phyloP scores from a whole-genome alignment of 768 basidiomycete genomes.

The Mycena galericulata region DNA sequence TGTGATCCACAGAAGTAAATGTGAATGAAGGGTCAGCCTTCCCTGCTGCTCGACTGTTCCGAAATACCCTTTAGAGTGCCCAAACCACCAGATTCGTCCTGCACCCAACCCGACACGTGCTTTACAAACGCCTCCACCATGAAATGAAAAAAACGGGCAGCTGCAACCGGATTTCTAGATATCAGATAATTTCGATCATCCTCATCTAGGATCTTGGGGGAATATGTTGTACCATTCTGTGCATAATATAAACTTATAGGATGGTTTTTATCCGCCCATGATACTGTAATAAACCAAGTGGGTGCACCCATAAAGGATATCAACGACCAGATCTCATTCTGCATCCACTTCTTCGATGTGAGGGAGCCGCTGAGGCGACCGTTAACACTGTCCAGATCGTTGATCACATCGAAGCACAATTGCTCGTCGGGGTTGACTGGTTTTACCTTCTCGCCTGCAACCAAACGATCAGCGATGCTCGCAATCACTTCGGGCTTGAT shows the following conservation, averaged over 20 bases:
- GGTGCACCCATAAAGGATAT: slow-evolving; percentile 40
- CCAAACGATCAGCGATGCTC: slow-evolving; percentile 36
- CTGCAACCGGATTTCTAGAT: too few relatives aligned
- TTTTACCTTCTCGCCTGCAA: slow-evolving; percentile 40
- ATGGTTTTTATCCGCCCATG: slow-evolving; percentile 46
- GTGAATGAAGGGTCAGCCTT: slow-evolving; percentile 42
- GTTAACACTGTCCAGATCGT: slow-evolving; percentile 49
- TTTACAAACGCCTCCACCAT: slow-evolving; percentile 34
- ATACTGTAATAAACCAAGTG: slow-evolving; percentile 50
- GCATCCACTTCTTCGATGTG: slow-evolving; percentile 43
- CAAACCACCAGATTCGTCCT: slow-evolving; percentile 27
- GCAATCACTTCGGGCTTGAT: too few relatives aligned
- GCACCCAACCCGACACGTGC: slow-evolving; percentile 17
- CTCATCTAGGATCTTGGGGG: slow-evolving; percentile 16
- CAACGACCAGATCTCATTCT: slow-evolving; percentile 48
- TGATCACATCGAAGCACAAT: slow-evolving; percentile 47
- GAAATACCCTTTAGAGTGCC: slow-evolving; percentile 38
- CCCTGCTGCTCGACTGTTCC: slow-evolving; percentile 47
- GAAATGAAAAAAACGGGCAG: slow-evolving; percentile 38
- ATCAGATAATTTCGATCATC: slow-evolving; percentile 30
- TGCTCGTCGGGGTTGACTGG: slow-evolving; percentile 47
- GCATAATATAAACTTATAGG: slow-evolving; percentile 50
- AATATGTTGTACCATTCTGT: slow-evolving; percentile 35
- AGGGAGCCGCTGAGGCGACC: slow-evolving; percentile 44
- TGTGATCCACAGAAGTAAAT: slow-evolving; percentile 41